A percentile compares a stretch with the other conserved stretches of the same genome.
Conservation (phyloP, 1,284 basidiomycete genomes). For the Phylloboletellus chloephorus region DNA sequence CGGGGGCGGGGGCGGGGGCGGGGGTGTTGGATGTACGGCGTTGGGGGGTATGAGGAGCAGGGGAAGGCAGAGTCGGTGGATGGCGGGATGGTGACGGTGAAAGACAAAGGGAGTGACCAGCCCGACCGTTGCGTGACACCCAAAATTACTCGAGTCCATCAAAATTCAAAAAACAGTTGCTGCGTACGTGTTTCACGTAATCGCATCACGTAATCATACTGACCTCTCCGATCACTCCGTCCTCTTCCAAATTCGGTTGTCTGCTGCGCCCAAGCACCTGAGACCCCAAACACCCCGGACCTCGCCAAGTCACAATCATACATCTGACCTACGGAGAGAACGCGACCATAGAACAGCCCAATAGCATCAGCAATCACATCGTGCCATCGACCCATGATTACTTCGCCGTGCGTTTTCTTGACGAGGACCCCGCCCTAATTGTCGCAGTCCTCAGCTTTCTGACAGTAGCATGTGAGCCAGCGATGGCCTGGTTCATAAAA, state of each 20-base stretch:
- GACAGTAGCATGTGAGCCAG: conserved; percentile 28
- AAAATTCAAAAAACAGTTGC: conserved; percentile 34
- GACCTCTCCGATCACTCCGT: conserved; percentile 23
- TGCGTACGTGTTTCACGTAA: conserved; percentile 32
- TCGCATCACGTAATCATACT: conserved; percentile 21
- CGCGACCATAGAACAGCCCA: no score
- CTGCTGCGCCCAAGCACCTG: conserved; percentile 7
- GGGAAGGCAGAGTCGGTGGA: conserved; percentile 29
- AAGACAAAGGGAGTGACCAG: conserved; percentile 36
- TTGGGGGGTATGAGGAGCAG: conserved; percentile 25
- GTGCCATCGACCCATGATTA: conserved; percentile 1
- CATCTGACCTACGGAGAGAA: no score
- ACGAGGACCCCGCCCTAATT: conserved; percentile 26
- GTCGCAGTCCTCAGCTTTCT: conserved; percentile 5
- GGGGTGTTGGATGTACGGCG: conserved; percentile 20
- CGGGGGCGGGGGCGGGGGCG: no score
- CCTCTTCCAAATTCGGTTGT: conserved; percentile 8
- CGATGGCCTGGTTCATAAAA: conserved; percentile 37
- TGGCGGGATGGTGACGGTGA: conserved; percentile 31
- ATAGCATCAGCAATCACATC: conserved; percentile 1
- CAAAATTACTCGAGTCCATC: conserved; percentile 31
- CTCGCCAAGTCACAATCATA: no score
- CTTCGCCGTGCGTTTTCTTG: conserved; percentile 34
- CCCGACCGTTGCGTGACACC: conserved; percentile 29
- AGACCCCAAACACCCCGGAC: no score